phyloP scores from a whole-genome alignment of 768 basidiomycete species.

The Tricholoma terreum region DNA sequence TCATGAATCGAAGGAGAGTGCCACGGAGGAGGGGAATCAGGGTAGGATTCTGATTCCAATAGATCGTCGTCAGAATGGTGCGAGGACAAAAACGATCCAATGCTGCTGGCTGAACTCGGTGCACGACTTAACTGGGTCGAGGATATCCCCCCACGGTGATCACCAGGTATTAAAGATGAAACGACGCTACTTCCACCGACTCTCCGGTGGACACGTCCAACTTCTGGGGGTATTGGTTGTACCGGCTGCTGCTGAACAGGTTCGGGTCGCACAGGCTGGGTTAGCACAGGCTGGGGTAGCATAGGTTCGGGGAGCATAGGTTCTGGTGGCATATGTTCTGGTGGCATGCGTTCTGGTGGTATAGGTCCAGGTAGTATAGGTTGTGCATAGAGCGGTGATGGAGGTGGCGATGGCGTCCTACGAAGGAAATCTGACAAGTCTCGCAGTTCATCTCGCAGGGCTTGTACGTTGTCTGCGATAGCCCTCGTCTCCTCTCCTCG shows the following conservation, averaged over 20 bases:
- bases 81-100: slow-evolving; percentile 44
- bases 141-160: slow-evolving; percentile 22
- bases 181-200: slow-evolving; percentile 42
- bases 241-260: slow-evolving; percentile 5
- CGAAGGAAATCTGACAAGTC: slow-evolving; percentile 59
- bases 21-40: slow-evolving; percentile 20
- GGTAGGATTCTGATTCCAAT: slow-evolving; percentile 11
- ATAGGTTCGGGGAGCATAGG: not conserved
- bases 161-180: slow-evolving; percentile 29
- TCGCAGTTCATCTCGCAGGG: slow-evolving; percentile 66
- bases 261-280: not conserved
- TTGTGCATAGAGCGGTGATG: not conserved
- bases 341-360: too few species aligned
- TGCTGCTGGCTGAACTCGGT: slow-evolving; percentile 40
- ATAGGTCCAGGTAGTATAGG: not conserved
- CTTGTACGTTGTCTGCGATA: slow-evolving; percentile 62
- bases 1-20: slow-evolving; percentile 11
- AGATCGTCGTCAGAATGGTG: slow-evolving; percentile 70
- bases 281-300: too few species aligned
- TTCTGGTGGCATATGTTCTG: too few species aligned
- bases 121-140: slow-evolving; percentile 33
- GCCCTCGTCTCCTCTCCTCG: slow-evolving; percentile 64
- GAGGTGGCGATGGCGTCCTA: slow-evolving; percentile 33
- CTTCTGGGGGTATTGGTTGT: slow-evolving; percentile 11
- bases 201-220: slow-evolving; percentile 34